Evolutionary conservation across 306 rosid genomes (phyloP), one percentile per base, ranked within the genome.

Genomic region (Castanea sativa): DNA sequence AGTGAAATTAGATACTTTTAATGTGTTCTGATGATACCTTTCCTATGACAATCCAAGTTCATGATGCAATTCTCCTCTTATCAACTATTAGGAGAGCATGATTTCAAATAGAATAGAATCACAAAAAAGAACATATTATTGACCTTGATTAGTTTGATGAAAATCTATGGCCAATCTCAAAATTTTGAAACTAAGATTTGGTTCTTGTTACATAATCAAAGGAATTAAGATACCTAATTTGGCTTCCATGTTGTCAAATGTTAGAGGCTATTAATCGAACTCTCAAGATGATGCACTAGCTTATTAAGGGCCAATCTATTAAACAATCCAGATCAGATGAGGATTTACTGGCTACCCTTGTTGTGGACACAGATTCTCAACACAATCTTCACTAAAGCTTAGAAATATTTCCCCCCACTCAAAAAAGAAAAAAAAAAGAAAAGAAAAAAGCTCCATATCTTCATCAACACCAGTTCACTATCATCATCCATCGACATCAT

Each of bases 261-360:
- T 41, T 7, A 76, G 91, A 87, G 87, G 92, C 81, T 89, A 84
- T 79, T 81, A 83, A 83, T 86, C 86, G 76, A 83, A 77, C 79
- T 79, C 68, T 81, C 71, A 61, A 57, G 32, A 79, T 76, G 30
- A 41, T 8, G 60, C 71, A 83, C 74, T 74, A 55, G 67, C 79
- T 68, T 73, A 83, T 72, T 79, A 74, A 41, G 45, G 45, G 89
- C 81, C 89, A 84, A 86, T 79, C 79, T 73, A 81, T 74, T 77
- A 83, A 79, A 68, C 64, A 74, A 83, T 73, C 73, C 78, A 80
- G 68, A 81, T 41, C 76, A 80, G 68, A 81, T 41, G 56, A 67
- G 73, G 71, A 78, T 77, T 78, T 76, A 75, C 65, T 80, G 71
- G 6, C 51, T 78, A 21, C 73, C 25, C 80, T 71, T 82, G 76